Evolutionary conservation across 768 basidiomycete genomes (phyloP).

Genomic region (Amanita jacksonii): DNA sequence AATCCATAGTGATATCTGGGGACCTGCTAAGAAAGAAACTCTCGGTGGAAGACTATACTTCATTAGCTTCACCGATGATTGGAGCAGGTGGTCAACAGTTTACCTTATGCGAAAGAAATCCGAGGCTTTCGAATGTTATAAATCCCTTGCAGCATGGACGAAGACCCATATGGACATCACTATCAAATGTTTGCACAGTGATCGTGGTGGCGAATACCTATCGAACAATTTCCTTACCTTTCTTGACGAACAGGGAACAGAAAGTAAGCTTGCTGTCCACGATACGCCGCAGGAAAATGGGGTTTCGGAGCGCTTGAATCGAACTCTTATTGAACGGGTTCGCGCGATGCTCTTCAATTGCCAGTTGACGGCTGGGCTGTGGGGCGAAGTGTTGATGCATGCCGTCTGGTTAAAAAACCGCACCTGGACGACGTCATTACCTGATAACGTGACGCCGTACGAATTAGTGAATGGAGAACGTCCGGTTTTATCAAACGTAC

Average conservation of each 20-base stretch:
- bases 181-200: slow-evolving; percentile 19
- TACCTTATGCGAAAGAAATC: slow-evolving; percentile 22
- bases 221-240: slow-evolving; percentile 17
- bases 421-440: slow-evolving; percentile 18
- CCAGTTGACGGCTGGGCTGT: too few relatives aligned
- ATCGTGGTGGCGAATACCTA: slow-evolving; percentile 28
- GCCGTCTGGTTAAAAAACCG: too few relatives aligned
- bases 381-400: slow-evolving; percentile 28
- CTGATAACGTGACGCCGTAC: slow-evolving; percentile 20
- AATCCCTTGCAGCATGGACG: slow-evolving; percentile 17
- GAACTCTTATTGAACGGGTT: neutral
- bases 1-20: too few relatives aligned
- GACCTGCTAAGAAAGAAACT: too few relatives aligned
- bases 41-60: too few relatives aligned
- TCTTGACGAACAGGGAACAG: slow-evolving; percentile 21
- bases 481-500: slow-evolving; percentile 20
- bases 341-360: neutral
- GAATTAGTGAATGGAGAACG: slow-evolving; percentile 19
- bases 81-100: slow-evolving; percentile 17
- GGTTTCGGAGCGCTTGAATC: slow-evolving; percentile 16
- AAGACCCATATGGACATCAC: slow-evolving; percentile 15
- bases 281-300: slow-evolving; percentile 29
- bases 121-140: slow-evolving; percentile 9
- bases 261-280: slow-evolving; percentile 20
- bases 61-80: slow-evolving; percentile 30